Evolutionary conservation across 805 yeast species (phyloP).

Genomic region (Metschnikowia similis): DNA sequence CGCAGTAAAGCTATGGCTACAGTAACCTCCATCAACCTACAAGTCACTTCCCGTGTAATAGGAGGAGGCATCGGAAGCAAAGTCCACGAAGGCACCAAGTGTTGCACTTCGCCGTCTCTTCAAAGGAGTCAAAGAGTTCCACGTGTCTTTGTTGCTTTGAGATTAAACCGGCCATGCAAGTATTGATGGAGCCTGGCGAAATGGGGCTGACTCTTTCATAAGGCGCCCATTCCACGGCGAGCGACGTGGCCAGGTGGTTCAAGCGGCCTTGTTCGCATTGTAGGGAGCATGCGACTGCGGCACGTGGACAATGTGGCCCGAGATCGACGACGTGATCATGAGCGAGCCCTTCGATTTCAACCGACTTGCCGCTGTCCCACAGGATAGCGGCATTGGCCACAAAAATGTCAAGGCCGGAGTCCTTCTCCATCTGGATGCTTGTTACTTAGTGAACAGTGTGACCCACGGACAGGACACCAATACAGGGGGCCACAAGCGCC

Average conservation of each 20-base stretch:
- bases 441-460: no score
- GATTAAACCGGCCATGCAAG: conserved; percentile 38
- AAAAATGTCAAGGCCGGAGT: conserved; percentile 77
- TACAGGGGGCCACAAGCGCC: no score
- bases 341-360: conserved; percentile 40
- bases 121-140: conserved; percentile 41
- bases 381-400: conserved; percentile 91
- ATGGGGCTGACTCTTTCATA: conserved; percentile 41
- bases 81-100: conserved; percentile 42
- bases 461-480: no score
- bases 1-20: conserved; percentile 17
- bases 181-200: conserved; percentile 41
- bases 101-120: conserved; percentile 43
- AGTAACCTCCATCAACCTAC: conserved; percentile 46
- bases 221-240: conserved; percentile 47
- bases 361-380: conserved; percentile 49
- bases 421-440: conserved; percentile 50
- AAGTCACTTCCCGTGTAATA: conserved; percentile 44
- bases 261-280: conserved; percentile 44
- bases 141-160: conserved; percentile 28
- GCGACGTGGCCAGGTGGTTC: conserved; percentile 39
- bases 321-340: conserved; percentile 45
- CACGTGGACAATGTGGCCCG: conserved; percentile 43
- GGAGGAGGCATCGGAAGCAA: conserved; percentile 43
- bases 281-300: conserved; percentile 46